phyloP scores from a whole-genome alignment of 192 early-diverging fungal species.

The Coemansia sp. region DNA sequence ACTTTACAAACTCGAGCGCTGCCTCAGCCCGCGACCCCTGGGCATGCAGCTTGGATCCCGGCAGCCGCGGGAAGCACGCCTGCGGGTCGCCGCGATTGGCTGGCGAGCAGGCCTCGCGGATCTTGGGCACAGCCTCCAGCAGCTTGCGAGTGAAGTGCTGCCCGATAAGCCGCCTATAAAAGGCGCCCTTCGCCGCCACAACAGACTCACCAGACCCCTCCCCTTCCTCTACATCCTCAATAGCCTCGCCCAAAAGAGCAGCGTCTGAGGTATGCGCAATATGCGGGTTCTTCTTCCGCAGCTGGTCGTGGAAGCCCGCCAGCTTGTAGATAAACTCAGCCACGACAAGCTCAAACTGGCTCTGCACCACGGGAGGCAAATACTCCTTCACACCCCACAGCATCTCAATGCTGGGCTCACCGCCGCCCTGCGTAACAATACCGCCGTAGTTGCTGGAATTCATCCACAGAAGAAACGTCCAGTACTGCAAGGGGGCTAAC shows the following conservation, averaged over 20 bases:
- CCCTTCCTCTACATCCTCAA: constrained; percentile 18
- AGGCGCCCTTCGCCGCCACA: constrained; percentile 19
- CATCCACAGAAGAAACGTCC: constrained; percentile 89
- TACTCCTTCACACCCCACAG: constrained; percentile 91
- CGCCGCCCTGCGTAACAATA: constrained; percentile 19
- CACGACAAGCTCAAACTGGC: constrained; percentile 65
- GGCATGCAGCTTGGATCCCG: constrained; percentile 53
- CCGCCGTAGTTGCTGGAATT: constrained; percentile 83
- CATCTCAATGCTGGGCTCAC: constrained; percentile 61
- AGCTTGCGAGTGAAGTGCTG: constrained; percentile 64
- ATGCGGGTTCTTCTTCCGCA: constrained; percentile 30
- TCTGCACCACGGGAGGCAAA: constrained; percentile 72
- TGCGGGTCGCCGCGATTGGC: constrained; percentile 15
- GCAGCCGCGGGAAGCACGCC: constrained; percentile 64
- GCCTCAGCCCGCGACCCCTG: constrained; percentile 54
- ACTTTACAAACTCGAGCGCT: constrained; percentile 83
- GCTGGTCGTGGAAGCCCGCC: constrained; percentile 53
- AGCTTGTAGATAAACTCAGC: constrained; percentile 72
- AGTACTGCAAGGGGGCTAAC: constrained; percentile 68
- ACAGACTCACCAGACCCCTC: not conserved
- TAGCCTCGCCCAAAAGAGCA: constrained; percentile 29
- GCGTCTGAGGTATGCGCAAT: constrained; percentile 4
- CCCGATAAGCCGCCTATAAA: constrained; percentile 56
- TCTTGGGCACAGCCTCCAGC: constrained; percentile 60
- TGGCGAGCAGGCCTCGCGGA: constrained; percentile 52